Evolutionary conservation across 441 rosid genomes (phyloP).

Genomic region (Eutrema salsugineum): DNA sequence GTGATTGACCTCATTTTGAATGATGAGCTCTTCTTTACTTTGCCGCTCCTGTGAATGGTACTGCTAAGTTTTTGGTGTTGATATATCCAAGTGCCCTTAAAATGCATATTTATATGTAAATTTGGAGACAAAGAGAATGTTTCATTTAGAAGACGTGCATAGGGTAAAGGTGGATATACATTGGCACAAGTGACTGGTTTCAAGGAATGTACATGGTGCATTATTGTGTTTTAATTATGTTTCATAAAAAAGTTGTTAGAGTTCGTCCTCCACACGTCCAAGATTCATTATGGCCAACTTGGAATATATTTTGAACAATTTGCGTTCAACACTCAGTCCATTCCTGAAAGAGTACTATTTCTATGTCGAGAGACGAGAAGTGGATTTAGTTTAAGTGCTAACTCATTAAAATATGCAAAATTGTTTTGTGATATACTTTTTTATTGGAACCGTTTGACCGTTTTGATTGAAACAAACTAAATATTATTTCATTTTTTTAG

Average conservation of each 20-base stretch:
- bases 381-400: neutral
- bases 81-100: neutral
- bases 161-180: neutral
- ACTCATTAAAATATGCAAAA: neutral
- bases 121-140: neutral
- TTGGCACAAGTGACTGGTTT: neutral
- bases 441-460: neutral
- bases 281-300: constrained; percentile 5
- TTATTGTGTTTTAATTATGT: neutral
- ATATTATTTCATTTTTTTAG: too few relatives aligned
- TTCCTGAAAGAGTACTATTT: neutral
- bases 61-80: too few relatives aligned
- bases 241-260: neutral
- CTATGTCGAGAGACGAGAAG: neutral
- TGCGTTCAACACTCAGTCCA: too few relatives aligned
- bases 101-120: constrained; percentile 9
- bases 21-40: neutral
- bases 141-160: constrained; percentile 3
- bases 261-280: constrained; percentile 18
- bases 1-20: constrained; percentile 1
- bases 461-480: neutral
- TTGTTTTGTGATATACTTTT: neutral
- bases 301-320: neutral
- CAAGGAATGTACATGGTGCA: neutral
- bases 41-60: neutral